Evolutionary conservation across 2,329 filamentous ascomycete species (phyloP).

Genomic region (Alternaria angustiovoidea): DNA sequence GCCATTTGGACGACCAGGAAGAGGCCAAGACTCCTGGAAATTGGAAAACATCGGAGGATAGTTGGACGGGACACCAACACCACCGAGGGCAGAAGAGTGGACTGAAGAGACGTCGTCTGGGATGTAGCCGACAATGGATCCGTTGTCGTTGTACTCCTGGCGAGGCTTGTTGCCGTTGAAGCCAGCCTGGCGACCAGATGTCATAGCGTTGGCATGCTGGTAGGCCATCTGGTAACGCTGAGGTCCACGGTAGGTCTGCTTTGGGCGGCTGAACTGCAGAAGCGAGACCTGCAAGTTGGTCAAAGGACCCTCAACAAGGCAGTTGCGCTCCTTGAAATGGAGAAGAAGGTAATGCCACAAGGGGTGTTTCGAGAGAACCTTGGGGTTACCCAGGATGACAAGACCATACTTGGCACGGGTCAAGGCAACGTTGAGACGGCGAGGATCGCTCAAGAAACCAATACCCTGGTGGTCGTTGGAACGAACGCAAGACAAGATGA

Average conservation of each 20-base stretch:
- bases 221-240: conserved; percentile 87
- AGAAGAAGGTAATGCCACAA: conserved; percentile 94
- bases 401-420: conserved; percentile 97
- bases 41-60: conserved; percentile 96
- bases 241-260: conserved; percentile 87
- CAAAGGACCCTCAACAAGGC: conserved; percentile 92
- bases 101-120: conserved; percentile 97
- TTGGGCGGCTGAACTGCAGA: conserved; percentile 92
- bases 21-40: conserved; percentile 90
- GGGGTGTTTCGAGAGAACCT: conserved; percentile 96
- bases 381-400: conserved; percentile 96
- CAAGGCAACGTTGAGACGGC: conserved; percentile 94
- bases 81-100: conserved; percentile 88
- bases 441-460: conserved; percentile 96
- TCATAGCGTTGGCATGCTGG: conserved; percentile 69
- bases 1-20: conserved; percentile 75
- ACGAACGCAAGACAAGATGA: conserved; percentile 95
- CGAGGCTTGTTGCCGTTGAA: conserved; percentile 60
- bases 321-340: conserved; percentile 97
- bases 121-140: conserved; percentile 93
- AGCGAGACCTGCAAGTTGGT: conserved; percentile 96
- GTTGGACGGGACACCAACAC: conserved; percentile 79
- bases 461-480: conserved; percentile 99
- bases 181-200: conserved; percentile 54
- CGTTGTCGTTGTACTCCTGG: conserved; percentile 72